Conservation (phyloP, 1,284 basidiomycete species). For the Puccinia polysora region DNA sequence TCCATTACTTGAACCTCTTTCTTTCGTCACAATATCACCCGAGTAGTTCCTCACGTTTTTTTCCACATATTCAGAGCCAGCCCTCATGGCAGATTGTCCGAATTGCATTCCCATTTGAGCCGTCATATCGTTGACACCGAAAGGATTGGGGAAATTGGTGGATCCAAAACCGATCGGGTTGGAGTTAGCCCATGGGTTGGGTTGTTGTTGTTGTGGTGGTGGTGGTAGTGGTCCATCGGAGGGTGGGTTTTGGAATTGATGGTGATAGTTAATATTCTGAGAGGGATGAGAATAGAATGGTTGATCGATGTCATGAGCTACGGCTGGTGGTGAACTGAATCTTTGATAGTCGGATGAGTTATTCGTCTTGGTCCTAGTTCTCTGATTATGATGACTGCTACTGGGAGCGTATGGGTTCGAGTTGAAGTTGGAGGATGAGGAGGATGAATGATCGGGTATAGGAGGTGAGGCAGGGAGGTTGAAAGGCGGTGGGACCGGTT, state of each 20-base stretch:
- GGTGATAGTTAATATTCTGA: not conserved
- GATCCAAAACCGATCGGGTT: slow-evolving; percentile 15
- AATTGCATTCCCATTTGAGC: slow-evolving; percentile 96
- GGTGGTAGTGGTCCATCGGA: not conserved
- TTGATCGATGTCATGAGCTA: slow-evolving; percentile 7
- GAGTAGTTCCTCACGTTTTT: slow-evolving; percentile 70
- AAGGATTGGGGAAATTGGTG: slow-evolving; percentile 46
- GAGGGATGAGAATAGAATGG: not conserved
- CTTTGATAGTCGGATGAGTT: slow-evolving; percentile 17
- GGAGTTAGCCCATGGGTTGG: not conserved
- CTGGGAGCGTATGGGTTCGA: slow-evolving; percentile 12
- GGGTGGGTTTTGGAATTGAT: slow-evolving; percentile 14
- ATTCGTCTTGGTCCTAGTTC: not conserved
- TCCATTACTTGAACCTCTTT: not conserved
- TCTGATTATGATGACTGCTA: not conserved
- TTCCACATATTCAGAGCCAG: slow-evolving; percentile 92
- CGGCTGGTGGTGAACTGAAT: slow-evolving; percentile 36
- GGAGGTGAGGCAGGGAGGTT: slow-evolving; percentile 33
- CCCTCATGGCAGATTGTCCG: slow-evolving; percentile 81
- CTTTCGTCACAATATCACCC: too few species aligned
- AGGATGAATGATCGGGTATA: not conserved
- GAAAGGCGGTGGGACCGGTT: slow-evolving; percentile 36
- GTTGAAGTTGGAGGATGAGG: not conserved
- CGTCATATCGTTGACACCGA: slow-evolving; percentile 76
- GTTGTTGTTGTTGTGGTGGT: slow-evolving; percentile 23